Percentiles rank a stretch among this genome's conserved stretches.
phyloP scores from a whole-genome alignment of 495 filamentous ascomycete species.

The Neurospora sp. region DNA sequence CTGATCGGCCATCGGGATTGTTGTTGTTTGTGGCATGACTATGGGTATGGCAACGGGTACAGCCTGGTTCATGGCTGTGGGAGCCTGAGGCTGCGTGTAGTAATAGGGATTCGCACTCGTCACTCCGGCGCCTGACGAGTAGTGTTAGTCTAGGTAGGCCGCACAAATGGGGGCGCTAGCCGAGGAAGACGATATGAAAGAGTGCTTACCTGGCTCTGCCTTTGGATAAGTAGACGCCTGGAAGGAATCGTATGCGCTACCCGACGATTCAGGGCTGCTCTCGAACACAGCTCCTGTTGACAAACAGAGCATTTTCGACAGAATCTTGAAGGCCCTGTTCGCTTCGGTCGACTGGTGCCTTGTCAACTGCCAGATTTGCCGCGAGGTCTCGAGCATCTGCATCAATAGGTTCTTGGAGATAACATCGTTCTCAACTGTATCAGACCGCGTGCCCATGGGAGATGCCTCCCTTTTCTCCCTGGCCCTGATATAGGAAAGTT shows the following conservation, averaged over 20 bases:
- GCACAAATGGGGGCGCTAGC: neutral
- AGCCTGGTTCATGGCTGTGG: neutral
- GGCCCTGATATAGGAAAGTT: conserved; percentile 15
- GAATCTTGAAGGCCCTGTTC: conserved; percentile 19
- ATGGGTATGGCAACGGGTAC: neutral
- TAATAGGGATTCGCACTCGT: neutral
- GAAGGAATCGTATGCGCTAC: neutral
- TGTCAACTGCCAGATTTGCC: conserved; percentile 15
- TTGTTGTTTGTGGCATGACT: neutral
- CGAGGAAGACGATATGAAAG: neutral
- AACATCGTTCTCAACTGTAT: conserved; percentile 2
- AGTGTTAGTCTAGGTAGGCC: neutral
- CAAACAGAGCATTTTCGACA: conserved; percentile 16
- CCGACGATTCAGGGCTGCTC: conserved; percentile 11
- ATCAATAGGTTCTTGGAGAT: conserved; percentile 13
- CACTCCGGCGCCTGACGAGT: neutral
- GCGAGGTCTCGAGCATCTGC: conserved; percentile 16
- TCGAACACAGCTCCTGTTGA: conserved; percentile 12
- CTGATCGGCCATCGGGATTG: neutral
- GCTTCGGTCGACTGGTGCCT: conserved; percentile 11
- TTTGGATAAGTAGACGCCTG: neutral
- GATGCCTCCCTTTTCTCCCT: conserved; percentile 5
- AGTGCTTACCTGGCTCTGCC: neutral
- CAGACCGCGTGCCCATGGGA: neutral
- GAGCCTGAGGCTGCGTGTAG: neutral